Evolutionary conservation across 1,284 basidiomycete species (phyloP), one percentile per base, ranked within the genome.

Genomic region (Pseudomicrostroma phylloplanum): DNA sequence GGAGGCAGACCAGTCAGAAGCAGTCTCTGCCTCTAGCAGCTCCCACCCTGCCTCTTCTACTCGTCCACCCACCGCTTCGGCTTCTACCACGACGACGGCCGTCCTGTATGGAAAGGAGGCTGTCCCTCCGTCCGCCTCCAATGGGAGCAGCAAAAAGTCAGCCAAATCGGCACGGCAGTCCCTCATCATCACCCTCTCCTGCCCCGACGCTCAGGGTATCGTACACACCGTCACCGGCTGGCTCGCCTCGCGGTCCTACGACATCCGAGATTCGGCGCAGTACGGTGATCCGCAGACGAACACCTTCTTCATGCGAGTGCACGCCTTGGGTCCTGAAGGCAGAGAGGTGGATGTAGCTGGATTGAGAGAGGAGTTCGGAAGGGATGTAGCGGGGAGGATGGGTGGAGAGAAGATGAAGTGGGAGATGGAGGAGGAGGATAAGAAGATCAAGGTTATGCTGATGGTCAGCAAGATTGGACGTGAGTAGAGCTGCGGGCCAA

Each of bases 231-330:
- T 78, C 51, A 71, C 76, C 4, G 70, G 70, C 48, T 73, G 72
- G 60, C 56, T 78, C 30, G 74, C 76, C 12, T 61, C 63, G 9
- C 63, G 68, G 15, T 67, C 64, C 59, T 70, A 72, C 64, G 77
- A 78, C 66, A 78, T 78, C 61, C 68, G 74, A 58, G 73, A 77
- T 58, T 76, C 73, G 12, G 76, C 72, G 3, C 76, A 78, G 61
- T 78, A 68, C 58, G 69, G 70, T 15, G 76, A 78, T 55, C 65
- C 70, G 3, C 65, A 63, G n/a, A 76, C 75, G 1, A 63, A 64
- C 2, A 66, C 65, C n/a, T 78, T 78, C 68, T 78, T 78, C 60
- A 78, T 78, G 76, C 67, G 76, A 30, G 71, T 77, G 11, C 74
- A 76, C 53, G 71, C 74, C n/a, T 12, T 65, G 13, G 66, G 66